Base-by-base conservation (phyloP, 768 basidiomycete species). In the Dioszegia crocea region DNA sequence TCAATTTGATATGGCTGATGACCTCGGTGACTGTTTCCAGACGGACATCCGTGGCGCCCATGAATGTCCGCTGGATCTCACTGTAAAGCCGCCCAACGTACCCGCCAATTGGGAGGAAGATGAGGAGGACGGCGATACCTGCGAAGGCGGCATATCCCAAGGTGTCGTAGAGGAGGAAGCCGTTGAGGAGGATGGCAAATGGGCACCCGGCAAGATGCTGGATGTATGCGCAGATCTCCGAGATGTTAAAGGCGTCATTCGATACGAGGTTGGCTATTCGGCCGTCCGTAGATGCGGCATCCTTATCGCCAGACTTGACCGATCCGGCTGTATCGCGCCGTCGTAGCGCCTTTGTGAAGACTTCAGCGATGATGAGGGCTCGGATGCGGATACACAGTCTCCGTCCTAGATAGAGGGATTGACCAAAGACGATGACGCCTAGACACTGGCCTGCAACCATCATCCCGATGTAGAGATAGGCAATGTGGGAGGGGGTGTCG, bases 131-230 rank as follows among this genome's bases (percentile, higher is more conserved):
- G 2, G 62, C 68, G 16, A 74, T 70, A 61, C 72, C 70, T 26
- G 74, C 73, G 49, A 74, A 59, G 12, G 70, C 61, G 27, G 68
- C 66, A 26, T 62, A 17, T 80, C 89, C 90, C 47, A 92, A 84
- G 21, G 92, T 79, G 50, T 80, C 82, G 74, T 91, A 92, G 51
- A 93, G 76, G 76, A 92, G 85, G 61, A 84, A 66, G 1, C 86
- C 82, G 26, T 88, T 89, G 63, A 92, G 83, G 41, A 81, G 68
- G 61, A 91, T 83, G n/a, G 67, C 67, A 19, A 71, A 52, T 14
- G 73, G 69, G 56, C 67, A 68, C 3, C 71, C 67, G 12, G 63
- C 53, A 14, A 74, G 59, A 63, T 71, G 73, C 48, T 61, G 70
- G 11, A 62, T 57, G 57, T 76, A 76, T 0, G 66, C 75, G 52